Conservation (phyloP, 2,329 filamentous ascomycete genomes). For the Colletotrichum paranaense region DNA sequence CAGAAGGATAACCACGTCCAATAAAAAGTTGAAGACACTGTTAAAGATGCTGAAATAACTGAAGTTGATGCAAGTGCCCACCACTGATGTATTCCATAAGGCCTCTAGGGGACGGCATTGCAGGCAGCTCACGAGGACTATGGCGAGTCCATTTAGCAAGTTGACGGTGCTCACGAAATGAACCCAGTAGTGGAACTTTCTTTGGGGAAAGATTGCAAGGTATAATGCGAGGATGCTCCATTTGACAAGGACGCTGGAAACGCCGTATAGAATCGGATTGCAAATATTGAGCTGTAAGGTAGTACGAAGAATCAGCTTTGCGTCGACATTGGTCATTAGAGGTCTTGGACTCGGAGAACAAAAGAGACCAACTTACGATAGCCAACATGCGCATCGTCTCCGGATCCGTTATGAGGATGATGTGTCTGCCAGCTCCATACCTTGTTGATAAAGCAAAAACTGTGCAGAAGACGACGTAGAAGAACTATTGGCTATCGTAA, state of each 20-base stretch:
- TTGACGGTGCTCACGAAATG: slow-evolving; percentile 15
- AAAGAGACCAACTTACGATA: slow-evolving; percentile 10
- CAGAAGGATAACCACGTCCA: slow-evolving; percentile 13
- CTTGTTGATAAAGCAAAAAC: slow-evolving; percentile 24
- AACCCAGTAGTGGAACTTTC: slow-evolving; percentile 20
- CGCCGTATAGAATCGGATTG: slow-evolving; percentile 22
- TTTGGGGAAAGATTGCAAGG: slow-evolving; percentile 17
- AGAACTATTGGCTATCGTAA: slow-evolving; percentile 8
- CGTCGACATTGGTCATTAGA: neutral
- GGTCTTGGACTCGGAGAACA: neutral
- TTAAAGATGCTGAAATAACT: slow-evolving; percentile 26
- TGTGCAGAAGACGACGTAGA: slow-evolving; percentile 19
- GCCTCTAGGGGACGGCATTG: slow-evolving; percentile 17
- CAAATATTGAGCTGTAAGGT: slow-evolving; percentile 14
- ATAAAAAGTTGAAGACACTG: slow-evolving; percentile 21
- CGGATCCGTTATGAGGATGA: slow-evolving; percentile 24
- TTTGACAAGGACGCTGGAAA: slow-evolving; percentile 17
- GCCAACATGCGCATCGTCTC: slow-evolving; percentile 25
- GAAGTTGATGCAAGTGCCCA: slow-evolving; percentile 17
- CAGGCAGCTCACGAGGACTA: slow-evolving; percentile 22
- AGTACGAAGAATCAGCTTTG: neutral
- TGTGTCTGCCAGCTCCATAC: slow-evolving; percentile 25
- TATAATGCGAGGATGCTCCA: slow-evolving; percentile 26
- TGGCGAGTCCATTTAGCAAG: slow-evolving; percentile 12
- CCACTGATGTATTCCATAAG: neutral